phyloP scores from a whole-genome alignment of 345 rosid species.

The Citrus australasica region DNA sequence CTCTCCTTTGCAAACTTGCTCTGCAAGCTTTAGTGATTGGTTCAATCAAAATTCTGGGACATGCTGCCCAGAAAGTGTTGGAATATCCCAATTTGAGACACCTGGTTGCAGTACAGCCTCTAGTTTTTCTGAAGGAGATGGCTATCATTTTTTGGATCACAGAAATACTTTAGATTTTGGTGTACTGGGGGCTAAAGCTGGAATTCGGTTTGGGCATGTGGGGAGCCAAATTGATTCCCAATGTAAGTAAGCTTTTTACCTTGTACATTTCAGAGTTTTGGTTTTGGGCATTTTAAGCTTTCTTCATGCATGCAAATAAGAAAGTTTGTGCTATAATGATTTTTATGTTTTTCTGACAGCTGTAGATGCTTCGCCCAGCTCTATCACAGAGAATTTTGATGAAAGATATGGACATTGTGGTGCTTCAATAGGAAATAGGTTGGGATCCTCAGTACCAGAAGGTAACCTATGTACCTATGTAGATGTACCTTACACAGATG shows the following conservation, averaged over 20 bases:
- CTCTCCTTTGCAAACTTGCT: slow-evolving; percentile 35
- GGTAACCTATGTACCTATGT: slow-evolving; percentile 2
- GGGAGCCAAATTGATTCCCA: slow-evolving; percentile 24
- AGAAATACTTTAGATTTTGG: slow-evolving; percentile 23
- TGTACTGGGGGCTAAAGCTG: slow-evolving; percentile 18
- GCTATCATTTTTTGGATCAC: slow-evolving; percentile 24
- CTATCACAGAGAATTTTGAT: slow-evolving; percentile 23
- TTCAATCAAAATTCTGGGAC: slow-evolving; percentile 21
- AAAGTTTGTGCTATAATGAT: slow-evolving; percentile 6
- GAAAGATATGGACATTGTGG: slow-evolving; percentile 8
- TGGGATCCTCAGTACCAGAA: slow-evolving; percentile 22
- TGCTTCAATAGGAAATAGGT: slow-evolving; percentile 20
- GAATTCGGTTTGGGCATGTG: slow-evolving; percentile 21
- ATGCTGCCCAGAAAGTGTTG: slow-evolving; percentile 27
- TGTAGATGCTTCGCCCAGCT: slow-evolving; percentile 39
- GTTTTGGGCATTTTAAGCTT: slow-evolving; percentile 1
- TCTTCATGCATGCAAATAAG: neutral
- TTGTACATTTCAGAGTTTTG: slow-evolving; percentile 3
- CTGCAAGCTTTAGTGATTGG: slow-evolving; percentile 46
- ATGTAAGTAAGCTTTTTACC: slow-evolving; percentile 29
- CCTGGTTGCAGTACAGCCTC: slow-evolving; percentile 43
- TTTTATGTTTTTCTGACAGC: slow-evolving; percentile 14
- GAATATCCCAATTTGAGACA: slow-evolving; percentile 38
- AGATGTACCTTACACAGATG: slow-evolving; percentile 19
- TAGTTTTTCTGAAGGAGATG: slow-evolving; percentile 36